Evolutionary conservation across 2,329 filamentous ascomycete genomes (phyloP), one percentile per base, ranked within the genome.

Genomic region (Corniculantispora saksenae): DNA sequence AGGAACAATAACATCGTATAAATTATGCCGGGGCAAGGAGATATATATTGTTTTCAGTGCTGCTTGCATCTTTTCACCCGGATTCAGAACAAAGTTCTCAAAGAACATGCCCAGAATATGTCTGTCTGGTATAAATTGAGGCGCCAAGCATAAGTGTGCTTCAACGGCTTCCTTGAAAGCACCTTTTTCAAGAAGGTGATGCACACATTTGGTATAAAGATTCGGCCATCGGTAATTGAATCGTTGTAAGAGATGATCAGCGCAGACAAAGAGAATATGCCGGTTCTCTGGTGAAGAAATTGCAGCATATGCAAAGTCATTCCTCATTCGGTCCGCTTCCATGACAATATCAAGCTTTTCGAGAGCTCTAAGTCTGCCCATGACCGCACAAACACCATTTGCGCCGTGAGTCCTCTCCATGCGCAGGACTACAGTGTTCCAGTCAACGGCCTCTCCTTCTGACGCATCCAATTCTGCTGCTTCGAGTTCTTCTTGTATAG

Each of bases 1-100:
- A 3, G 85, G 83, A n/a, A 87, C 77, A 9, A 87, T 63, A 23
- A 75, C 72, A 68, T 86, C 84, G 70, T 87, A 87, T 0, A 86
- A 69, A 13, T 72, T 68, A 50, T 78, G 82, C 54, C 82, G 76
- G 2, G 70, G 70, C 54, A 78, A 82, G 21, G 76, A 75, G 10
- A 76, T 70, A 66, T 87, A 87, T 12, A 87, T 73, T 17, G 75
- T 72, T 50, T 74, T 76, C 9, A 87, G 73, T 2, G 77, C 77
- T 12, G 74, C 73, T 53, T 82, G 78, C 56, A 79, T 70, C 25
- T 73, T 69, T 3, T 74, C 70, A 32, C 77, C 76, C 6, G 72
- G 66, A 56, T 82, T 77, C 19, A 72, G 64, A 47, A 80, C 77
- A 54, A 82, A 84, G 64, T 70, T 77, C 72, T 65, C 82, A 2